Evolutionary conservation across 1,284 basidiomycete genomes (phyloP).

Genomic region (Cystobasidium sp.): DNA sequence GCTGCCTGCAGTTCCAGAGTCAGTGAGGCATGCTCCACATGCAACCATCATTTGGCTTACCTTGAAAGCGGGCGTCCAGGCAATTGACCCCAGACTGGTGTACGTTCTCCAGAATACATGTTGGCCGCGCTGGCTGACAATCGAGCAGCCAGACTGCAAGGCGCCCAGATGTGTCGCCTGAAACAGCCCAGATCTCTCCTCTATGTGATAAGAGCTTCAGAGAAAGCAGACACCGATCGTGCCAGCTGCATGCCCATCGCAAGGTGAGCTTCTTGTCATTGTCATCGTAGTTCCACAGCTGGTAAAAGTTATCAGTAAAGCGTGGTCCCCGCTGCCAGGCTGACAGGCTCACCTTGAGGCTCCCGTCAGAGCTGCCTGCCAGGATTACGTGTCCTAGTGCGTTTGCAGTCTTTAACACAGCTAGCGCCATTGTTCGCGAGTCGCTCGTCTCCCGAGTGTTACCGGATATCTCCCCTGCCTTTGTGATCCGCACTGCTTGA

Average conservation of each 20-base stretch:
- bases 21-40: neutral
- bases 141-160: constrained; percentile 24
- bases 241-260: constrained; percentile 1
- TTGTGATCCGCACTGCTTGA: neutral
- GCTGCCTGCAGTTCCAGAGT: neutral
- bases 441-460: neutral
- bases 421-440: constrained; percentile 10
- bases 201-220: neutral
- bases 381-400: constrained; percentile 12
- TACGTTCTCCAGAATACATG: neutral
- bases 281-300: constrained; percentile 28
- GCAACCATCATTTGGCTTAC: neutral
- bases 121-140: neutral
- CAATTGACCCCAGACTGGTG: constrained; percentile 41
- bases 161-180: constrained; percentile 27
- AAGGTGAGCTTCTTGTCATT: neutral
- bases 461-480: neutral
- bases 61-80: constrained; percentile 1
- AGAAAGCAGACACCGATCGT: constrained; percentile 31
- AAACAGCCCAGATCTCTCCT: neutral
- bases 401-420: neutral
- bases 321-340: neutral
- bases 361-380: constrained; percentile 29
- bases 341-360: constrained; percentile 11
- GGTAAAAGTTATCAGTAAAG: neutral